A percentile compares a stretch with the other conserved stretches of the same genome.
Conservation (phyloP, 257 asterid species). For the Salvia rosmarinus region DNA sequence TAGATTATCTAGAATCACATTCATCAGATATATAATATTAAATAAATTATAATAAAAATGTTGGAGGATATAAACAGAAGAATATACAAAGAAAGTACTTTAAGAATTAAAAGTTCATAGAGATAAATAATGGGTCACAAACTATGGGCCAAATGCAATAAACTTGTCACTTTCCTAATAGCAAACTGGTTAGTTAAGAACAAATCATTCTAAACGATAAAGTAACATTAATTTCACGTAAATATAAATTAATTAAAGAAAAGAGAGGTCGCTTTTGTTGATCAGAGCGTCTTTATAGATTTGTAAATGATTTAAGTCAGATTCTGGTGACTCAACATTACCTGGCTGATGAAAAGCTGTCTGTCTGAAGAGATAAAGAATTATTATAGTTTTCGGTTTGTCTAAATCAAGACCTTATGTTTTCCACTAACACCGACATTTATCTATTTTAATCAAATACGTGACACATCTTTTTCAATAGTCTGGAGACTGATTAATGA, state of each 20-base stretch:
- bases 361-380: slow-evolving; percentile 10
- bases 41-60: background rate
- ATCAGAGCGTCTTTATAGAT: background rate
- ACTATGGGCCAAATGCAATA: slow-evolving; percentile 9
- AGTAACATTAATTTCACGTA: background rate
- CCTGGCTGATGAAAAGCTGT: slow-evolving; percentile 43
- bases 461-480: slow-evolving; percentile 26
- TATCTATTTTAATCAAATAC: background rate
- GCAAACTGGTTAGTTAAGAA: background rate
- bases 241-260: background rate
- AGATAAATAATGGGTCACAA: slow-evolving; percentile 11
- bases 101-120: background rate
- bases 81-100: background rate
- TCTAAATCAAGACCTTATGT: slow-evolving; percentile 43
- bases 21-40: background rate
- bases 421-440: slow-evolving; percentile 40
- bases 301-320: slow-evolving; percentile 39
- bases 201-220: background rate
- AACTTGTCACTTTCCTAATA: slow-evolving; percentile 27
- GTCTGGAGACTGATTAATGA: background rate
- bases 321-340: slow-evolving; percentile 59
- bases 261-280: slow-evolving; percentile 26
- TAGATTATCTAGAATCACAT: background rate
- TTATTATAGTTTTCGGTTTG: background rate
- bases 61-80: background rate